Evolutionary conservation across 2,329 filamentous ascomycete species (phyloP), one percentile per base, ranked within the genome.

Genomic region (Emergomyces pasteurianus): DNA sequence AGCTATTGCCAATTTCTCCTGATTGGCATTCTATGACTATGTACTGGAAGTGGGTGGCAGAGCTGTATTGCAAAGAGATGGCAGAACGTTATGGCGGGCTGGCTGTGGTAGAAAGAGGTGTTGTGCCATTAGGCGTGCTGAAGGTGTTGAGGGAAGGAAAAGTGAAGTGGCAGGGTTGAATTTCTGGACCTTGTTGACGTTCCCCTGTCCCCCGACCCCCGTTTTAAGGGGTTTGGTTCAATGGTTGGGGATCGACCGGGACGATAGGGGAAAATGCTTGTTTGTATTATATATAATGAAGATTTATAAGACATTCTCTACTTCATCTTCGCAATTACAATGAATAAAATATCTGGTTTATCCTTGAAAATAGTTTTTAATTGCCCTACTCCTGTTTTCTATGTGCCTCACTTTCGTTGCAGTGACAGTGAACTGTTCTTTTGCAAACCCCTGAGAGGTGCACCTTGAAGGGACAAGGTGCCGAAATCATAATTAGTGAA

Each of bases 1-100:
- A 49, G 40, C n/a, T 59, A 26, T 9, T 31, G 3, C 46, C 49
- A 8, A 70, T 74, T 40, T 65, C 61, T 0, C 36, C 64, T 6
- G n/a, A 59, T 12, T 77, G 72, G 71, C 0, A 8, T 1, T n/a
- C 18, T 3, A 77, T 77, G 75, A 65, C 70, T 1, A 67, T 75
- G 12, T 78, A 78, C 60, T 78, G 76, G 74, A 69, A 68, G 59
- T 77, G 75, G 74, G 69, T 73, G 3, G 72, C 72, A 7, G 74
- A 75, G 61, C 59, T 77, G 52, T 77, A 78, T 58, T 69, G 73
- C 46, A 65, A 63, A 10, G 75, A 74, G 53, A 76, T 78, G 70
- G 68, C 76, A 34, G 66, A 68, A 34, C 72, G 67, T 26, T 78
- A 75, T 64, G 75, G 75, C 21, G 68, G 71, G 59, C 52, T 78